Evolutionary conservation across 352 stramenopile species (phyloP), one percentile per base, ranked within the genome.

Genomic region (Phytopythium vexans): DNA sequence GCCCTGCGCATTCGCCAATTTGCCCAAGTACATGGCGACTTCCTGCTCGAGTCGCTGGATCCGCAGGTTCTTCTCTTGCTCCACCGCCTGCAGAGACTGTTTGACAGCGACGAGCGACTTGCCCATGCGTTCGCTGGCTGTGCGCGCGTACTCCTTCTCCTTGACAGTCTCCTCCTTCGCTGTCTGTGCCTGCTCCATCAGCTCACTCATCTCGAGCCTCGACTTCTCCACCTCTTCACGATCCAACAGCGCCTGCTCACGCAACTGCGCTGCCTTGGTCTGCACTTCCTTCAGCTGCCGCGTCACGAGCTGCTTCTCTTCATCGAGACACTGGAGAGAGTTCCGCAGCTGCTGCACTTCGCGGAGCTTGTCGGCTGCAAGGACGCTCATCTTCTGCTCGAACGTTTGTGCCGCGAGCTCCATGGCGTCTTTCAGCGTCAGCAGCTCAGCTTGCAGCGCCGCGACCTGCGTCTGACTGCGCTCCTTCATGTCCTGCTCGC

Each of bases 151-250:
- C 16, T 73, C 50, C 39, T 84, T 77, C 55, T 91, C 78, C 36
- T 85, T 88, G 11, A 70, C 34, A 4, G 57, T 56, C 8, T 88
- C 80, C 47, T 91, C 80, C 10, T 62, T 68, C 0, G 77, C 71
- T 16, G 59, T 41, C 2, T 78, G 41, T 0, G 89, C 54, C 31
- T 82, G 72, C 0, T 66, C 58, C 3, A 67, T 64, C 52, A 86
- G 66, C 15, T 89, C 74, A 8, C 52, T 70, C 32, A 77, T 37
- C 33, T 85, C 69, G 7, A 86, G 68, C 1, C 74, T 54, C 3
- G 58, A 52, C 47, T 86, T 79, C 39, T 90, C 82, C 9, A 88
- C 49, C 33, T 88, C 79, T 16, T 89, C 80, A 5, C 77, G 78
- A 21, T 85, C 75, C 7, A 86, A 7, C n/a, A 89, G 39, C 2